A percentile compares a stretch with the other conserved stretches of the same genome.
These are phyloP conservation scores for Salinomyces thailandicus DNA, from an alignment of 2,329 filamentous ascomycete species.

Conservation along the genomic window DNA sequence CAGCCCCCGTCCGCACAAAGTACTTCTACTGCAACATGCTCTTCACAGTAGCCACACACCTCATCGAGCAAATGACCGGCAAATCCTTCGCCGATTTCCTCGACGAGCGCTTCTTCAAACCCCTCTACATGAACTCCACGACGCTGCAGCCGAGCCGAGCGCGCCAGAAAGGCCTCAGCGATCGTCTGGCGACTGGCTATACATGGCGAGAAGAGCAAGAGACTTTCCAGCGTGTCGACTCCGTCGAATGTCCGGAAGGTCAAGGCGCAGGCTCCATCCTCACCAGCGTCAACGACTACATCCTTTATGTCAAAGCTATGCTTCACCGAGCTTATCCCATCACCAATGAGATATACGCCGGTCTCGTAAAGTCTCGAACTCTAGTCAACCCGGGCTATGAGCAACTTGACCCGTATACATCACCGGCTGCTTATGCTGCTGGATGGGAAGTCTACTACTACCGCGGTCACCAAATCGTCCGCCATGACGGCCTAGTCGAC, in stretches of 20 bases:
- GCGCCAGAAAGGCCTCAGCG: slow-evolving; percentile 12
- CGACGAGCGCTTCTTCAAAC: slow-evolving; percentile 33
- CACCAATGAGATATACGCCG: background rate
- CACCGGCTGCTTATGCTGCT: slow-evolving; percentile 17
- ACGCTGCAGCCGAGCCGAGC: slow-evolving; percentile 22
- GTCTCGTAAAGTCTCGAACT: background rate
- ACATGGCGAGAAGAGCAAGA: slow-evolving; percentile 25
- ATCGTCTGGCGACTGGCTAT: slow-evolving; percentile 35
- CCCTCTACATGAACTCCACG: slow-evolving; percentile 39
- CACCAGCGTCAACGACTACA: slow-evolving; percentile 24
- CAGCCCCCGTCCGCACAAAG: slow-evolving; percentile 34
- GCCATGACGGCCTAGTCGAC: slow-evolving; percentile 21
- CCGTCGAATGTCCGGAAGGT: slow-evolving; percentile 23
- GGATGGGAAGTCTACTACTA: slow-evolving; percentile 24
- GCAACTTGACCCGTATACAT: slow-evolving; percentile 11
- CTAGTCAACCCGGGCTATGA: background rate
- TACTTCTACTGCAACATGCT: slow-evolving; percentile 45
- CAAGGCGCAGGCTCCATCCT: slow-evolving; percentile 38
- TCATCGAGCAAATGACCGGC: slow-evolving; percentile 37
- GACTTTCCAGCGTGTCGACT: slow-evolving; percentile 18
- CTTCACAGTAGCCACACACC: slow-evolving; percentile 36
- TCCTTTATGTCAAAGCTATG: slow-evolving; percentile 23
- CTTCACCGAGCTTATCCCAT: slow-evolving; percentile 12
- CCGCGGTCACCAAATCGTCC: slow-evolving; percentile 20
- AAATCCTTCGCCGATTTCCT: slow-evolving; percentile 21